A percentile compares a stretch with the other conserved stretches of the same genome.
phyloP scores from a whole-genome alignment of 129 eudicot genomes.

The Daucus carota region DNA sequence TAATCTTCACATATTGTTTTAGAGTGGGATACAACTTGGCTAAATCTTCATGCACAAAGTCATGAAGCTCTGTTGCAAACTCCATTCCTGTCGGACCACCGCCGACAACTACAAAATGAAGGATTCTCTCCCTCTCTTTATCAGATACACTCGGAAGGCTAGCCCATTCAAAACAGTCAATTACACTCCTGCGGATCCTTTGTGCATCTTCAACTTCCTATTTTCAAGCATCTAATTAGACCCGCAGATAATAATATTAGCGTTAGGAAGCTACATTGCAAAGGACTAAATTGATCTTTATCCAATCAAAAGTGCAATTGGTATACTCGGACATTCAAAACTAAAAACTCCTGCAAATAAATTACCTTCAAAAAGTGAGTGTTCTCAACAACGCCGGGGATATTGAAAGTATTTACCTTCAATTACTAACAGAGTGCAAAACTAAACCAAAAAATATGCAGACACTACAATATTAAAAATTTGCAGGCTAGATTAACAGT shows the following conservation, averaged over 20 bases:
- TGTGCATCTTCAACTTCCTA: constrained; percentile 82
- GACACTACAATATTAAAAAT: too few species aligned
- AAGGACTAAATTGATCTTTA: background rate
- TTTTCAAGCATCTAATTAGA: background rate
- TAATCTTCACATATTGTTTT: constrained; percentile 37
- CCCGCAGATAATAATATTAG: background rate
- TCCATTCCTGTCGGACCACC: constrained; percentile 91
- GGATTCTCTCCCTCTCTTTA: constrained; percentile 54
- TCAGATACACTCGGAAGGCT: constrained; percentile 63
- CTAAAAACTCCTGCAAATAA: background rate
- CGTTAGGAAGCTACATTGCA: background rate
- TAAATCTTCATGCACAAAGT: constrained; percentile 57
- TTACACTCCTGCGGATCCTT: constrained; percentile 56
- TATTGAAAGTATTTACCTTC: constrained; percentile 68
- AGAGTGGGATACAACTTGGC: constrained; percentile 48
- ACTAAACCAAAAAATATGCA: too few species aligned
- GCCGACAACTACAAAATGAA: constrained; percentile 84
- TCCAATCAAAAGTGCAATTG: background rate
- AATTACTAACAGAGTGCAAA: too few species aligned
- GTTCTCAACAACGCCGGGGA: constrained; percentile 83
- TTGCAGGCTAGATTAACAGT: too few species aligned
- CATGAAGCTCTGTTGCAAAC: constrained; percentile 85
- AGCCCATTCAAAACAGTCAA: constrained; percentile 73
- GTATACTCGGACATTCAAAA: background rate
- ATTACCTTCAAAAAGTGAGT: constrained; percentile 68